A percentile compares a stretch with the other conserved stretches of the same genome.
These are phyloP conservation scores for Yamadazyma atlantica DNA, from an alignment of 1,139 yeast genomes.

Conservation along the genomic window DNA sequence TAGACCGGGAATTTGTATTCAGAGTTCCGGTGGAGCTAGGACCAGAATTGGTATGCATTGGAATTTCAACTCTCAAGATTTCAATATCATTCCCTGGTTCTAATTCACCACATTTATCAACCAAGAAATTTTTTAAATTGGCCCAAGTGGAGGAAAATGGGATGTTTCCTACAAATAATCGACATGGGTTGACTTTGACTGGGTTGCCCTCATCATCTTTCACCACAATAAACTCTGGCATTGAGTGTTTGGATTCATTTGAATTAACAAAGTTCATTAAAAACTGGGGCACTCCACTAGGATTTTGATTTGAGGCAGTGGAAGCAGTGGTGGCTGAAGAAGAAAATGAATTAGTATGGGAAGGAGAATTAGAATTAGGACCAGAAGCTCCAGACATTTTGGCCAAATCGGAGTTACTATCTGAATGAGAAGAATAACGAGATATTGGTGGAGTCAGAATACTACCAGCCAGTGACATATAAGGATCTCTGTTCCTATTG, in stretches of 20 bases:
- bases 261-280: constrained; percentile 27
- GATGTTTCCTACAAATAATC: constrained; percentile 55
- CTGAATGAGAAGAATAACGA: neutral
- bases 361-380: neutral
- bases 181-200: constrained; percentile 35
- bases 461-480: neutral
- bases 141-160: constrained; percentile 61
- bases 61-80: constrained; percentile 56
- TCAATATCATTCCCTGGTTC: constrained; percentile 28
- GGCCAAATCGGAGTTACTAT: constrained; percentile 1
- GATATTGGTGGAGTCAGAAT: constrained; percentile 2
- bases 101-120: constrained; percentile 32
- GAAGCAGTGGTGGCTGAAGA: constrained; percentile 5
- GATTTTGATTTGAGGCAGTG: constrained; percentile 8
- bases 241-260: constrained; percentile 1
- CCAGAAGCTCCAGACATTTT: constrained; percentile 3
- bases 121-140: constrained; percentile 48
- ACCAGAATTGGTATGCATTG: constrained; percentile 31
- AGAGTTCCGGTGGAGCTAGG: constrained; percentile 2
- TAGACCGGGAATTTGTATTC: neutral
- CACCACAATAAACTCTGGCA: constrained; percentile 19
- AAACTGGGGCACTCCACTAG: constrained; percentile 29
- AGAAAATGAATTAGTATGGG: constrained; percentile 3
- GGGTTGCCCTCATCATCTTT: constrained; percentile 30
- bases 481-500: neutral